Base-by-base conservation (phyloP, 768 basidiomycete species). In the Amanita pallidorosea region DNA sequence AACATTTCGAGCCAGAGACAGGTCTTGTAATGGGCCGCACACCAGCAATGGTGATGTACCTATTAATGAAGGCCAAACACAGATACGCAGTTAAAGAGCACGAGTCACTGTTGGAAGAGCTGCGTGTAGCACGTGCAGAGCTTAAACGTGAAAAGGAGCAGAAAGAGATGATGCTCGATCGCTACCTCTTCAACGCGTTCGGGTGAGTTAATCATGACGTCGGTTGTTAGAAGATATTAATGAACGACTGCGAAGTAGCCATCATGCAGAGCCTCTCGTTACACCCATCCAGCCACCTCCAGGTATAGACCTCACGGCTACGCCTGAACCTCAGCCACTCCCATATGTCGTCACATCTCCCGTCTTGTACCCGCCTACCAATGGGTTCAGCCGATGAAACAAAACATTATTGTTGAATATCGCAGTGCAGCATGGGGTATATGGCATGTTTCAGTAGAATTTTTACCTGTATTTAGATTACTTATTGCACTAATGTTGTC, bases 21-120 rank as follows among this genome's bases (percentile, higher is more conserved):
- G 79, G 81, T 1, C 65, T 78, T n/a, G 76, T 88, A 4, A 63
- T 78, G 58, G 87, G 85, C 1, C 76, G 83, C n/a, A 67, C 80
- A n/a, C 83, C 79, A 0, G 67, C 72, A 27, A 79, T 83, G 70
- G 78, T 81, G 33, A 81, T 80, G 71, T 94, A 93, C 63, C 70
- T 67, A 55, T 73, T 67, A 54, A 74, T 77, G 72, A 88, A 93
- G 60, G 90, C 92, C 5, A 91, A 90, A 60, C 75, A 84, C 62
- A 70, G 69, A 45, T 85, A 82, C 60, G 81, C 79, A 12, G 54
- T 83, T 27, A 75, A 84, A 52, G 80, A 87, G 58, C 81, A 88
- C 54, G 79, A 79, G 29, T 67, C 70, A 29, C 67, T 93, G 35
- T 65, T 76, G 27, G 77, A 81, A 55, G 85, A 93, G 62, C 66